A percentile compares a stretch with the other conserved stretches of the same genome.
Conservation (phyloP, 352 stramenopile genomes). For the Pythium plurisporium region DNA sequence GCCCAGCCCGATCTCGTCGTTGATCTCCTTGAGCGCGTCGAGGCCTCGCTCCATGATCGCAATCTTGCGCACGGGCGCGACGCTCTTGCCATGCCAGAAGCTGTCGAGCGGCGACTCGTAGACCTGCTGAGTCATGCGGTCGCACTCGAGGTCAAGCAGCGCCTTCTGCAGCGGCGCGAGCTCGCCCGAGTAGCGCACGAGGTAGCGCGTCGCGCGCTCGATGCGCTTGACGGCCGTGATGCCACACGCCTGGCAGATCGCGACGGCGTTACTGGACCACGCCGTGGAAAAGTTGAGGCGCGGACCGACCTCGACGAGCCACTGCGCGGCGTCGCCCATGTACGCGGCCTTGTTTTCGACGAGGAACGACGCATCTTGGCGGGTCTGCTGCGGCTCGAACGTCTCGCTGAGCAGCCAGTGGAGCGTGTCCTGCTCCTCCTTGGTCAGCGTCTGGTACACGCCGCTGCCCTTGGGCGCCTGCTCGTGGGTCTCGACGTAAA, state of each 20-base stretch:
- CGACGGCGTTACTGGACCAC: slow-evolving; percentile 97
- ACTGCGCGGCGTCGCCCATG: slow-evolving; percentile 28
- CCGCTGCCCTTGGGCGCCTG: slow-evolving; percentile 19
- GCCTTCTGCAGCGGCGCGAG: slow-evolving; percentile 43
- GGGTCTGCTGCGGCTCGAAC: slow-evolving; percentile 90
- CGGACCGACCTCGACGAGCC: slow-evolving; percentile 95
- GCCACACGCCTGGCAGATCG: slow-evolving; percentile 95
- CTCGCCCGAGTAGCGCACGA: slow-evolving; percentile 60
- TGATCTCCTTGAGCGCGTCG: slow-evolving; percentile 94
- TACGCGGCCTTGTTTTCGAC: slow-evolving; percentile 9
- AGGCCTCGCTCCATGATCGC: slow-evolving; percentile 94
- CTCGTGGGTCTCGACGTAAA: slow-evolving; percentile 91
- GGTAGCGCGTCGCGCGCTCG: slow-evolving; percentile 92
- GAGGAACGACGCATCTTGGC: slow-evolving; percentile 54
- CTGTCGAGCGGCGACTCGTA: slow-evolving; percentile 88
- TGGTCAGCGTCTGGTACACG: slow-evolving; percentile 29
- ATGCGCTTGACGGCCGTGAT: slow-evolving; percentile 89
- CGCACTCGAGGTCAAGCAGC: slow-evolving; percentile 76
- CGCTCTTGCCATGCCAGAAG: slow-evolving; percentile 86
- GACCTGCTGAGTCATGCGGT: slow-evolving; percentile 98
- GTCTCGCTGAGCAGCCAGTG: slow-evolving; percentile 97
- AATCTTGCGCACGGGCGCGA: slow-evolving; percentile 87
- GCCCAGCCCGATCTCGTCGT: slow-evolving; percentile 91
- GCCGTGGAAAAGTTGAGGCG: slow-evolving; percentile 98
- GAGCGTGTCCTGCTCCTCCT: slow-evolving; percentile 65